phyloP scores from a whole-genome alignment of 129 eudicot genomes.

The Flaveria bidentis region DNA sequence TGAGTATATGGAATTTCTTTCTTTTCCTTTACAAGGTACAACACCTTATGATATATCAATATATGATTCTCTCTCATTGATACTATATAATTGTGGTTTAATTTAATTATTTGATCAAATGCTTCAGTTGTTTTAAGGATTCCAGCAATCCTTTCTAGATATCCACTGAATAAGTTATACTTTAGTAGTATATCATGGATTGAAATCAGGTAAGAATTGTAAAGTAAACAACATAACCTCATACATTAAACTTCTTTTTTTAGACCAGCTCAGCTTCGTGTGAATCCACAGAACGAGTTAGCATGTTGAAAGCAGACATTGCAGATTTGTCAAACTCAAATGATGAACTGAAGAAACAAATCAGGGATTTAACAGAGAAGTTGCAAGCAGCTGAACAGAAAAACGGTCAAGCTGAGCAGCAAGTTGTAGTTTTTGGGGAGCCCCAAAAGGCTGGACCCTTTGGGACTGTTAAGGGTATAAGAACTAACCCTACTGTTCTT shows the following conservation, averaged over 20 bases:
- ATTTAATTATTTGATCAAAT: not conserved
- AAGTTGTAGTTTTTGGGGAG: constrained; percentile 42
- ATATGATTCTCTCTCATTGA: not conserved
- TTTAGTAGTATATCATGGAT: not conserved
- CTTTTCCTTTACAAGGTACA: not conserved
- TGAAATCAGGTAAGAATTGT: not conserved
- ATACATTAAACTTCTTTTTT: not conserved
- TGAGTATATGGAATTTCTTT: not conserved
- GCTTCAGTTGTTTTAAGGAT: constrained; percentile 4
- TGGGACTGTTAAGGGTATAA: constrained; percentile 70
- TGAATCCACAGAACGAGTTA: constrained; percentile 53
- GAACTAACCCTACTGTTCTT: constrained; percentile 63
- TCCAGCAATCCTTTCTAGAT: not conserved
- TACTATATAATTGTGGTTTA: constrained; percentile 26
- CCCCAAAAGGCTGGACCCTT: constrained; percentile 75
- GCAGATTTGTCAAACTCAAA: constrained; percentile 49
- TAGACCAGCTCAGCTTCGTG: constrained; percentile 52
- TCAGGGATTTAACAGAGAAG: constrained; percentile 60
- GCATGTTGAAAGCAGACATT: constrained; percentile 54
- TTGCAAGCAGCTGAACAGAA: constrained; percentile 57
- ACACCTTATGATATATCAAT: constrained; percentile 7
- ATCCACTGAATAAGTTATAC: not conserved
- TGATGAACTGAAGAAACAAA: constrained; percentile 56
- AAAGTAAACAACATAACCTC: constrained; percentile 1
- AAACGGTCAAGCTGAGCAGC: constrained; percentile 62